phyloP scores from a whole-genome alignment of 345 rosid genomes.

The Pistacia atlantica region DNA sequence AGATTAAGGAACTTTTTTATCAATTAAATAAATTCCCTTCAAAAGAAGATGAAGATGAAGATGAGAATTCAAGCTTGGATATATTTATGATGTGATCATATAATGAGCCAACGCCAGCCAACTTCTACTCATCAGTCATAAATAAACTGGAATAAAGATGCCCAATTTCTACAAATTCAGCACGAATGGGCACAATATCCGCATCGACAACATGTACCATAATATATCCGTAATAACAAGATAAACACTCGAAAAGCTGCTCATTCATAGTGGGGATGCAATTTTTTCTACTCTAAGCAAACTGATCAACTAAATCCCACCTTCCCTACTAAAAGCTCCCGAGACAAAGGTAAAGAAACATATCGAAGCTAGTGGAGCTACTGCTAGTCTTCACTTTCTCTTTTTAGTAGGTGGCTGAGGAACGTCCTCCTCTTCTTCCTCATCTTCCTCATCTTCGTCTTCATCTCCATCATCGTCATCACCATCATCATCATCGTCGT shows the following conservation, averaged over 20 bases:
- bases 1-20: no score
- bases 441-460: constrained; percentile 37
- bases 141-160: background rate
- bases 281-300: constrained; percentile 23
- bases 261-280: background rate
- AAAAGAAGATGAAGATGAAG: no score
- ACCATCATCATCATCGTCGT: constrained; percentile 37
- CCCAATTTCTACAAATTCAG: background rate
- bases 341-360: constrained; percentile 5
- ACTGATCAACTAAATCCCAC: constrained; percentile 21
- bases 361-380: constrained; percentile 1
- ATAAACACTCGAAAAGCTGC: background rate
- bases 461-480: constrained; percentile 38
- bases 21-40: background rate
- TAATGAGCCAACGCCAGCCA: background rate
- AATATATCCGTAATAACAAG: background rate
- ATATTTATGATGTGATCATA: background rate
- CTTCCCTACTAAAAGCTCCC: constrained; percentile 16
- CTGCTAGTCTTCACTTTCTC: constrained; percentile 46
- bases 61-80: background rate
- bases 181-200: background rate
- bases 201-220: background rate
- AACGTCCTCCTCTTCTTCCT: constrained; percentile 49
- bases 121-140: background rate
- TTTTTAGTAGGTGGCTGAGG: constrained; percentile 67